Conservation (phyloP, 495 filamentous ascomycete genomes). For the Echria macrotheca region DNA sequence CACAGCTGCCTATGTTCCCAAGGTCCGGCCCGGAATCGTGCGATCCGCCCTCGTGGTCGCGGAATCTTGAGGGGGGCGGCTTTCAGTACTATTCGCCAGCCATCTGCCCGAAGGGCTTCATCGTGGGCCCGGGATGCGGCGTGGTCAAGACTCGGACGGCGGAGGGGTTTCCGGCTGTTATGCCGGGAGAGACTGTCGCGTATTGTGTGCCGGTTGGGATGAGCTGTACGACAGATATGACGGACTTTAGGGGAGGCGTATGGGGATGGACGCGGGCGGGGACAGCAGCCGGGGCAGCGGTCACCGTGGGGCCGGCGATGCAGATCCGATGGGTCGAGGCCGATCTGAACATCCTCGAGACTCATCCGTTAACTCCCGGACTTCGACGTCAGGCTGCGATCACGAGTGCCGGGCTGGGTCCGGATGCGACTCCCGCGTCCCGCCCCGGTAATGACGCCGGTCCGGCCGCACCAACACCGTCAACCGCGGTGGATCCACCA, state of each 20-base stretch:
- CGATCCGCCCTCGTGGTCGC: slow-evolving; percentile 32
- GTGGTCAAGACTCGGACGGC: slow-evolving; percentile 19
- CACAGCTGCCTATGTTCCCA: slow-evolving; percentile 36
- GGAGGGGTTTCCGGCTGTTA: slow-evolving; percentile 33
- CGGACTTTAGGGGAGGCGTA: slow-evolving; percentile 37
- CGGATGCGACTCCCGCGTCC: background rate
- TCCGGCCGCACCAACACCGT: background rate
- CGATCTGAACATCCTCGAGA: slow-evolving; percentile 31
- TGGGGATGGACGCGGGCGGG: slow-evolving; percentile 31
- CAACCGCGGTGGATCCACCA: background rate
- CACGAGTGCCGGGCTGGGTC: background rate
- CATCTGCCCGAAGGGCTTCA: slow-evolving; percentile 37
- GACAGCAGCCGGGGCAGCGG: slow-evolving; percentile 14
- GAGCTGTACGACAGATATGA: slow-evolving; percentile 34
- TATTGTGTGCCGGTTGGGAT: slow-evolving; percentile 36
- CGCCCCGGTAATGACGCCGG: background rate
- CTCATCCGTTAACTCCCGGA: slow-evolving; percentile 31
- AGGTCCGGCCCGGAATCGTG: slow-evolving; percentile 29
- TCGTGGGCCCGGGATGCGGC: slow-evolving; percentile 28
- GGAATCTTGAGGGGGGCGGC: slow-evolving; percentile 28
- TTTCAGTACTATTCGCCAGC: slow-evolving; percentile 40
- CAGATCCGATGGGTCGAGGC: slow-evolving; percentile 37
- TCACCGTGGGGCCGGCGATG: slow-evolving; percentile 36
- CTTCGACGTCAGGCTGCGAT: slow-evolving; percentile 5
- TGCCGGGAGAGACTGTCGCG: slow-evolving; percentile 31